These are phyloP conservation scores for Skeletonema menzelii DNA, from an alignment of 108 stramenopile genomes.

Conservation along the genomic window DNA sequence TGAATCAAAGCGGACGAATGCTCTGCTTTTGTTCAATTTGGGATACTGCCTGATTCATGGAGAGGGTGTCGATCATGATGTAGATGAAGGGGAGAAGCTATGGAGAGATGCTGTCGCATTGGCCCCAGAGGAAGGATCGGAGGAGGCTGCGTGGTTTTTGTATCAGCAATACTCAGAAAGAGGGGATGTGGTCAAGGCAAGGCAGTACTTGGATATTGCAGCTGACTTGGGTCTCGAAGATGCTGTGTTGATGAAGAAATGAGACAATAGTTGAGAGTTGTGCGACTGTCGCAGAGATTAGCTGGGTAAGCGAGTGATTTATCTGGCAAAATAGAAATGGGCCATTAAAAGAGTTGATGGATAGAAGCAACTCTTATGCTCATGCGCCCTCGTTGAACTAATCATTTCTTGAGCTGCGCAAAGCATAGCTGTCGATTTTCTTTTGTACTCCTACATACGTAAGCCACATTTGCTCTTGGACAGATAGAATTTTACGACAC, in stretches of 20 bases:
- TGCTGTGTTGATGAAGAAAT: neutral
- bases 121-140: conserved; percentile 40
- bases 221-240: neutral
- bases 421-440: too few relatives aligned
- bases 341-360: too few relatives aligned
- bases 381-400: too few relatives aligned
- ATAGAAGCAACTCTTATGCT: too few relatives aligned
- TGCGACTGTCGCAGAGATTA: too few relatives aligned
- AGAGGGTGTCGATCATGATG: conserved; percentile 9
- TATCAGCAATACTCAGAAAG: conserved; percentile 16
- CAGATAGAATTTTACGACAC: too few relatives aligned
- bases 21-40: conserved; percentile 29
- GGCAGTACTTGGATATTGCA: neutral
- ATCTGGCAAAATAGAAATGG: too few relatives aligned
- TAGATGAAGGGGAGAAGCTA: neutral
- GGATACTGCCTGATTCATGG: conserved; percentile 26
- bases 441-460: too few relatives aligned
- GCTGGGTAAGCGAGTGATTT: too few relatives aligned
- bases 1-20: conserved; percentile 10
- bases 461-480: too few relatives aligned
- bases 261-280: neutral
- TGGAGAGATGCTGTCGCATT: conserved; percentile 24
- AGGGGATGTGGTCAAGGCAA: neutral
- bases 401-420: too few relatives aligned
- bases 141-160: conserved; percentile 32